phyloP scores from a whole-genome alignment of 2,329 filamentous ascomycete species.

The Diaporthe ilicicola region DNA sequence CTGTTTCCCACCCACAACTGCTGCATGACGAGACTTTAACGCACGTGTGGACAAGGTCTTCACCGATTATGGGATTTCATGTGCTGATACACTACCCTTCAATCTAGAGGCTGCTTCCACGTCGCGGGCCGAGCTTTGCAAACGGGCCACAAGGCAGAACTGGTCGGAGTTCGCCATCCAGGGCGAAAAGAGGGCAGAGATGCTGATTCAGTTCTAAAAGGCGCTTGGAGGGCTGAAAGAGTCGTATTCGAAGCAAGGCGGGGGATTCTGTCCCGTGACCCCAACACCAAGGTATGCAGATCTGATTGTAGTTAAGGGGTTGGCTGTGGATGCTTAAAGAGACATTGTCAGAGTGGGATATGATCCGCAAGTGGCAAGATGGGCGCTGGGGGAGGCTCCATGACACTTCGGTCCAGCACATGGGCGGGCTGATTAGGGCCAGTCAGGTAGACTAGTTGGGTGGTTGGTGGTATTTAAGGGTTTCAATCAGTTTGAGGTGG shows the following conservation, averaged over 20 bases:
- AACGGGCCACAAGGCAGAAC: slow-evolving; percentile 51
- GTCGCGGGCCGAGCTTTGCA: slow-evolving; percentile 56
- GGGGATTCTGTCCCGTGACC: slow-evolving; percentile 60
- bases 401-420: slow-evolving; percentile 49
- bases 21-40: slow-evolving; percentile 53
- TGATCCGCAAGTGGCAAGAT: slow-evolving; percentile 56
- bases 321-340: slow-evolving; percentile 59
- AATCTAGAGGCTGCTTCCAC: slow-evolving; percentile 56
- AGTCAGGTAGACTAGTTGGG: not conserved
- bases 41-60: slow-evolving; percentile 63
- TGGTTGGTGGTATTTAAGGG: not conserved
- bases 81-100: slow-evolving; percentile 54
- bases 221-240: slow-evolving; percentile 52
- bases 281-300: slow-evolving; percentile 59
- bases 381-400: slow-evolving; percentile 60
- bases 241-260: slow-evolving; percentile 47
- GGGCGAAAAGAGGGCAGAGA: slow-evolving; percentile 49
- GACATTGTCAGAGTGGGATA: slow-evolving; percentile 55
- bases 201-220: slow-evolving; percentile 49
- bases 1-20: slow-evolving; percentile 9
- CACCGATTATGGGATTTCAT: slow-evolving; percentile 52
- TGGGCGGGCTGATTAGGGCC: slow-evolving; percentile 34
- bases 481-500: too few species aligned
- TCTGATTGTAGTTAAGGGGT: slow-evolving; percentile 62
- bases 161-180: slow-evolving; percentile 54